A percentile compares a stretch with the other conserved stretches of the same genome.
Evolutionary conservation across 2,329 filamentous ascomycete species (phyloP).

Genomic region (Calonectria pauciramosa): DNA sequence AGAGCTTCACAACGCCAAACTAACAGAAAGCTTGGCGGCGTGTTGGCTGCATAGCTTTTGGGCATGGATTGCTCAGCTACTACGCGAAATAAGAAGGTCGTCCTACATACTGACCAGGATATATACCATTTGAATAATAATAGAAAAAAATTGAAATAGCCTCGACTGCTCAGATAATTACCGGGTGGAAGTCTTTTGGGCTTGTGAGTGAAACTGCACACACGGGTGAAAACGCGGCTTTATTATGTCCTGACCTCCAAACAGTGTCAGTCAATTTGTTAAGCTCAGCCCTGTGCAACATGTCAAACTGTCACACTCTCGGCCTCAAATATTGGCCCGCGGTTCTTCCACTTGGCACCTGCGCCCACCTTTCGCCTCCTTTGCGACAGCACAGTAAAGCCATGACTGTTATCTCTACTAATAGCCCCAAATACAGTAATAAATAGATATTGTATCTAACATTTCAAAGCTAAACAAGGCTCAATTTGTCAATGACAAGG

Average conservation of each 20-base stretch:
- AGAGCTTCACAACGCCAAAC: background rate
- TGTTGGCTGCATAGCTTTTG: background rate
- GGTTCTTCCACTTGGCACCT: background rate
- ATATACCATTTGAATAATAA: background rate
- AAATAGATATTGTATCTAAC: too few relatives aligned
- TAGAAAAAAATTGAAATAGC: background rate
- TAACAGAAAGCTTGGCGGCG: constrained; percentile 3
- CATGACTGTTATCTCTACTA: too few relatives aligned
- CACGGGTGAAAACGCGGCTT: background rate
- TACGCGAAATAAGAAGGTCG: background rate
- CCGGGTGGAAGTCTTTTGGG: background rate
- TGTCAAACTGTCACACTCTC: background rate
- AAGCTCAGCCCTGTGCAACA: background rate
- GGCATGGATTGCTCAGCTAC: constrained; percentile 1
- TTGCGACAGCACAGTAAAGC: background rate
- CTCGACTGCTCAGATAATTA: background rate
- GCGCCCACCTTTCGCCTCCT: background rate
- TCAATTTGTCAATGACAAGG: too few relatives aligned
- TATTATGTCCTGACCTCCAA: background rate
- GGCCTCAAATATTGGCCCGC: background rate
- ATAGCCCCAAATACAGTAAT: too few relatives aligned
- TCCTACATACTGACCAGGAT: background rate
- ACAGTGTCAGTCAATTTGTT: background rate
- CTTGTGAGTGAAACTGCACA: background rate
- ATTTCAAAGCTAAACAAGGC: too few relatives aligned